Evolutionary conservation across 2,329 filamentous ascomycete species (phyloP).

Genomic region (Cladophialophora bantiana): DNA sequence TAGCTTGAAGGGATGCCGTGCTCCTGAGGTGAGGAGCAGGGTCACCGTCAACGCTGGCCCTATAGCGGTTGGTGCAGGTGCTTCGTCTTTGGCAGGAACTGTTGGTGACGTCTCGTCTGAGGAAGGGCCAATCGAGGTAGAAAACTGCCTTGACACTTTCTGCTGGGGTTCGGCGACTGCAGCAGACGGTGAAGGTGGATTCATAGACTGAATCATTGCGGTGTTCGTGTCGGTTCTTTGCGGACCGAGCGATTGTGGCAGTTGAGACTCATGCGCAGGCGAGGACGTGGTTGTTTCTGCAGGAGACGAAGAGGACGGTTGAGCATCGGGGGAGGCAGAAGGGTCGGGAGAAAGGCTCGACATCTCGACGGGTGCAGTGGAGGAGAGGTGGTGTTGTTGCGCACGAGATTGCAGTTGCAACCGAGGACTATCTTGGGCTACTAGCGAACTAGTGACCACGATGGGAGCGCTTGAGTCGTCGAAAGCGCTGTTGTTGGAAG

Average conservation of each 20-base stretch:
- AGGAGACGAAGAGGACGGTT: conserved; percentile 18
- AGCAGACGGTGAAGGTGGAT: conserved; percentile 29
- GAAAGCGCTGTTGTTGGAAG: neutral
- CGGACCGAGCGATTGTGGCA: conserved; percentile 24
- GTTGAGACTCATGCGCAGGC: conserved; percentile 14
- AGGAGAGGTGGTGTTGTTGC: conserved; percentile 24
- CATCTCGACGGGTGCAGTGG: conserved; percentile 38
- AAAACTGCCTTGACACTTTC: conserved; percentile 31
- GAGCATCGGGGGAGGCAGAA: conserved; percentile 14
- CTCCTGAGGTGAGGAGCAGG: conserved; percentile 79
- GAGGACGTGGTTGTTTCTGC: conserved; percentile 23
- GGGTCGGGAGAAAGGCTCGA: conserved; percentile 31
- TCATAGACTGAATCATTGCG: conserved; percentile 36
- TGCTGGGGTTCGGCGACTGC: conserved; percentile 16
- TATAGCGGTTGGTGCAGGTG: conserved; percentile 41
- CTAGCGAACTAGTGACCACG: neutral
- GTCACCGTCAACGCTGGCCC: conserved; percentile 67
- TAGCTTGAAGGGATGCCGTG: conserved; percentile 87
- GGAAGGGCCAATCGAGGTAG: conserved; percentile 41
- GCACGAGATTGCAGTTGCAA: conserved; percentile 23
- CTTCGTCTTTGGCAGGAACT: conserved; percentile 44
- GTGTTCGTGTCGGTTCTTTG: conserved; percentile 39
- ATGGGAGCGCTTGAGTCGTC: neutral
- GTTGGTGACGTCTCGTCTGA: conserved; percentile 36
- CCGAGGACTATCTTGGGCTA: conserved; percentile 33